Evolutionary conservation across 2,329 filamentous ascomycete species (phyloP), one percentile per base, ranked within the genome.

Genomic region (Aspergillus brunneoviolaceus): DNA sequence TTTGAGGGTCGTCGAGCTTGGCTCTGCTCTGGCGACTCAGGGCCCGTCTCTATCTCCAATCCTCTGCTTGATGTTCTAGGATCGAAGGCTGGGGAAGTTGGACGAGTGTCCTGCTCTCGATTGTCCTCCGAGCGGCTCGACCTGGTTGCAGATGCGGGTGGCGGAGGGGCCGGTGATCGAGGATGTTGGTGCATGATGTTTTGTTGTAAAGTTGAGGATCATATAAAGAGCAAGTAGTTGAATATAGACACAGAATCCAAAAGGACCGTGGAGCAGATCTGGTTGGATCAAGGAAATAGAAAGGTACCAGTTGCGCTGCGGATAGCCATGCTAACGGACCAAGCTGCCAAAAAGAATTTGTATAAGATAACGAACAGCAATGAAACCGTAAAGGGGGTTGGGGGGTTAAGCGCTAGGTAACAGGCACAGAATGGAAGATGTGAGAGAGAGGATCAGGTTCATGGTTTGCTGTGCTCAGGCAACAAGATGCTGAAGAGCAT

Each of bases 181-280:
- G 90, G 88, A 79, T 93, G 91, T 79, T 96, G 93, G 85, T 97
- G 92, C 93, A 97, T 97, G 69, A 73, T 57, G 49, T 48, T 55
- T 61, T 53, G 55, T 55, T n/a, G 53, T 23, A 47, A n/a, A 39
- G 19, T 33, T 14, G 25, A 9, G 27, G 39, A 21, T 23, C 11
- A 53, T 52, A 39, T 10, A 21, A n/a, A 51, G 35, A n/a, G 49
- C 19, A 52, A 23, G 25, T 42, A 19, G 35, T 23, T 25, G 53
- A 31, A 27, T 49, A 54, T 19, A n/a, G 45, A 21, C 39, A 55
- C 60, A 57, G 57, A 63, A 52, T 65, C 33, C 27, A 54, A 27
- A 49, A 49, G 49, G 58, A 60, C 58, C 39, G 54, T 59, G 54
- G 53, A 10, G 60, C 45, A 50, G 31, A 59, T 60, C 50, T 69